Evolutionary conservation across 805 yeast genomes (phyloP).

Genomic region (Teunomyces funiuensis): DNA sequence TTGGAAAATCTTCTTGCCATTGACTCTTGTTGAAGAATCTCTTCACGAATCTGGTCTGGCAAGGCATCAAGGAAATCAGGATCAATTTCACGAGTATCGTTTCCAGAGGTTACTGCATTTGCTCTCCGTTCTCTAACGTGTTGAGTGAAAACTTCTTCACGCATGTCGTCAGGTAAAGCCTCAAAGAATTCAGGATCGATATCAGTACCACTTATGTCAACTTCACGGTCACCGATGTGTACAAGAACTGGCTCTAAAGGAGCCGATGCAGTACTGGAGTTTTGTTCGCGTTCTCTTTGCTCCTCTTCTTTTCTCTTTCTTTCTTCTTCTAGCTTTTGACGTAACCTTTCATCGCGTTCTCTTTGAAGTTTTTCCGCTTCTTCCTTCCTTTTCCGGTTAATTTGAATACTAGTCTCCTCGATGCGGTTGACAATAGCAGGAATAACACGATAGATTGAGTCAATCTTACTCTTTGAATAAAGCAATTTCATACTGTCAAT

Average conservation of each 20-base stretch:
- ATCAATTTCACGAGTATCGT: slow-evolving; percentile 63
- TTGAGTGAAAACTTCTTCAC: slow-evolving; percentile 87
- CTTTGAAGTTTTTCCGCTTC: slow-evolving; percentile 24
- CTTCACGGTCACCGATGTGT: slow-evolving; percentile 70
- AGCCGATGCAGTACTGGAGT: slow-evolving; percentile 11
- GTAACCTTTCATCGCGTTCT: slow-evolving; percentile 28
- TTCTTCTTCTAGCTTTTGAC: slow-evolving; percentile 33
- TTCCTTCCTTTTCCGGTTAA: slow-evolving; percentile 28
- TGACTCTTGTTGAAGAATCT: slow-evolving; percentile 58
- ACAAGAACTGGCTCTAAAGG: slow-evolving; percentile 59
- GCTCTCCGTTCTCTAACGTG: slow-evolving; percentile 76
- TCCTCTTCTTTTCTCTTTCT: slow-evolving; percentile 27
- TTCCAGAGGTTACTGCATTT: slow-evolving; percentile 45
- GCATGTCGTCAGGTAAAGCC: slow-evolving; percentile 89
- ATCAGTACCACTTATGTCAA: slow-evolving; percentile 86
- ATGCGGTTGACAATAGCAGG: slow-evolving; percentile 47
- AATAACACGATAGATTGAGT: slow-evolving; percentile 12
- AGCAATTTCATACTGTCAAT: slow-evolving; percentile 53
- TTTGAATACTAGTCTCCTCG: slow-evolving; percentile 47
- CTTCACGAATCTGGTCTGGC: slow-evolving; percentile 66
- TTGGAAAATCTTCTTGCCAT: slow-evolving; percentile 40
- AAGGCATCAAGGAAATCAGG: slow-evolving; percentile 79
- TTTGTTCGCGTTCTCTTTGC: slow-evolving; percentile 16
- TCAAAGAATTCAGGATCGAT: slow-evolving; percentile 88
- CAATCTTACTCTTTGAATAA: slow-evolving; percentile 26